Percentiles rank a stretch among this genome's conserved stretches.
Conservation (phyloP, 441 rosid species). For the Francoa sonchifolia region DNA sequence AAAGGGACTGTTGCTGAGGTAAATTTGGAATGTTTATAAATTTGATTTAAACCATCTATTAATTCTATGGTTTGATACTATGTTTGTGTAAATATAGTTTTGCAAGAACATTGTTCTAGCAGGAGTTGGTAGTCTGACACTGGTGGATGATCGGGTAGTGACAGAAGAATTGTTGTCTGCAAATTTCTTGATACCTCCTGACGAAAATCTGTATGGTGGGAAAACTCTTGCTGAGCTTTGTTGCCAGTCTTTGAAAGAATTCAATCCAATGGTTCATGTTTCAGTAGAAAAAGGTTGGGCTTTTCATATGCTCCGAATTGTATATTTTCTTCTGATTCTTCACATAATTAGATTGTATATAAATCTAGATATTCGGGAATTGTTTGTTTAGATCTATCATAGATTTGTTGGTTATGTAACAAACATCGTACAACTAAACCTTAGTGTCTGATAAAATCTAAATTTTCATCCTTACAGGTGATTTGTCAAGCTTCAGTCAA, state of each 20-base stretch:
- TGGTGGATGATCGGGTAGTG: slow-evolving; percentile 57
- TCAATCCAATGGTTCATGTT: slow-evolving; percentile 80
- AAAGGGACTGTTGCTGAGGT: slow-evolving; percentile 80
- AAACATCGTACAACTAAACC: slow-evolving; percentile 1
- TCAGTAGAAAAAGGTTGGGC: slow-evolving; percentile 50
- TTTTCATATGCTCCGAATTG: too few relatives aligned
- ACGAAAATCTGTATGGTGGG: slow-evolving; percentile 23
- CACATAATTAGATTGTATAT: too few relatives aligned
- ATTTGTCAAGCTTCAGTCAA: slow-evolving; percentile 35
- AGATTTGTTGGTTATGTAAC: too few relatives aligned
- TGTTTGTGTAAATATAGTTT: slow-evolving; percentile 30
- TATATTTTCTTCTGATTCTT: too few relatives aligned
- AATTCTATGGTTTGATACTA: not conserved
- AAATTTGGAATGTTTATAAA: not conserved
- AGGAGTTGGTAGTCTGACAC: slow-evolving; percentile 75
- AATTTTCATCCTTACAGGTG: slow-evolving; percentile 30
- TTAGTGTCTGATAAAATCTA: not conserved
- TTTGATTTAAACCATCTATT: not conserved
- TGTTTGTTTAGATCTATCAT: too few relatives aligned
- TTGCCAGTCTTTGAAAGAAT: slow-evolving; percentile 31
- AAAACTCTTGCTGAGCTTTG: slow-evolving; percentile 14
- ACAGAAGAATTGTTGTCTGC: slow-evolving; percentile 48
- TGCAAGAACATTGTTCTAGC: slow-evolving; percentile 89
- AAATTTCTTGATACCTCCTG: slow-evolving; percentile 31
- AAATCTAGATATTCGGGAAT: too few relatives aligned